Evolutionary conservation across 2,329 filamentous ascomycete genomes (phyloP).

Genomic region (Aureobasidium sp.): DNA sequence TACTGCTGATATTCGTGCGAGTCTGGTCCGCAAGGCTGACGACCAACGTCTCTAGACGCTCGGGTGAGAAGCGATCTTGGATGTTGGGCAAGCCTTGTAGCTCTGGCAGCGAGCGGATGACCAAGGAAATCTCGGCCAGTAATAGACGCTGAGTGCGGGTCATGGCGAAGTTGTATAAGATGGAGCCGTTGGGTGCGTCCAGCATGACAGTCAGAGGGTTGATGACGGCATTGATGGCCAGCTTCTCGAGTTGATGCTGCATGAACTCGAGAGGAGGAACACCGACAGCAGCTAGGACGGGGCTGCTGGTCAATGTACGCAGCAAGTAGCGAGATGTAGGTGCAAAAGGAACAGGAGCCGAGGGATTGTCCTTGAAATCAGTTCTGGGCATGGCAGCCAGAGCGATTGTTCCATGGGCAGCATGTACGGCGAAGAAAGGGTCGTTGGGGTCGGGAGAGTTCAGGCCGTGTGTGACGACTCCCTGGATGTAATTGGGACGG

Average conservation of each 20-base stretch:
- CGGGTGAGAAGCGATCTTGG: slow-evolving; percentile 48
- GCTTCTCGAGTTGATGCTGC: slow-evolving; percentile 65
- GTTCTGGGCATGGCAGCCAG: slow-evolving; percentile 43
- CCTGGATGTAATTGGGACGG: slow-evolving; percentile 69
- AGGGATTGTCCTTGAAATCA: slow-evolving; percentile 15
- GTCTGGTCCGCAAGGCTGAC: slow-evolving; percentile 46
- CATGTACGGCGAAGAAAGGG: slow-evolving; percentile 47
- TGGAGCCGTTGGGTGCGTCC: slow-evolving; percentile 62
- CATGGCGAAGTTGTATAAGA: slow-evolving; percentile 59
- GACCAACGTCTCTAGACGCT: slow-evolving; percentile 53
- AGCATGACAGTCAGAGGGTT: slow-evolving; percentile 75
- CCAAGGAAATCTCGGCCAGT: slow-evolving; percentile 62
- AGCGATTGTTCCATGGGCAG: slow-evolving; percentile 50
- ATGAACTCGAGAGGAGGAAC: slow-evolving; percentile 55
- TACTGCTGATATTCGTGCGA: slow-evolving; percentile 51
- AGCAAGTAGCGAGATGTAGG: slow-evolving; percentile 52
- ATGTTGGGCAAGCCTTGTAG: slow-evolving; percentile 53
- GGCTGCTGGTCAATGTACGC: slow-evolving; percentile 52
- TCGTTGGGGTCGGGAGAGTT: slow-evolving; percentile 30
- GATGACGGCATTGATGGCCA: slow-evolving; percentile 67
- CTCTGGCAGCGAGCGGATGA: slow-evolving; percentile 69
- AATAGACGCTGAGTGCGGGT: slow-evolving; percentile 61
- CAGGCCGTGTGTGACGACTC: slow-evolving; percentile 53
- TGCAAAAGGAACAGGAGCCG: slow-evolving; percentile 25
- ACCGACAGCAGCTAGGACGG: slow-evolving; percentile 52